A percentile compares a stretch with the other conserved stretches of the same genome.
These are phyloP conservation scores for Talaromyces sp. DNA, from an alignment of 2,329 filamentous ascomycete genomes.

Conservation along the genomic window DNA sequence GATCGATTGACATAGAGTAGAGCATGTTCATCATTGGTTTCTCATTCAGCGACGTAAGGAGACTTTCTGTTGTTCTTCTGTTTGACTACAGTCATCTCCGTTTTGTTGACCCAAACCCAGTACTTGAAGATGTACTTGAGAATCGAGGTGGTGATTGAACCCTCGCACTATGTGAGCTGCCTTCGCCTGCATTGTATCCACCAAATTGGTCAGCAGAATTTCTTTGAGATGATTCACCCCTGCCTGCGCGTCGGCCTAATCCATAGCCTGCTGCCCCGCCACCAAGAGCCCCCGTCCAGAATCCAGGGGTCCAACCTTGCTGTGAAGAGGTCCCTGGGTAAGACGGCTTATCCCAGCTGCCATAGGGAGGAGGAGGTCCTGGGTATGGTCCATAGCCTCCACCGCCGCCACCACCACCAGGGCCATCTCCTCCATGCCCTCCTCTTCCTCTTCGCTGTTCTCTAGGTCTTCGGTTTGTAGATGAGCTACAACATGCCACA, in stretches of 20 bases:
- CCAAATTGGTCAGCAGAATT: constrained; percentile 15
- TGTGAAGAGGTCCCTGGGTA: constrained; percentile 15
- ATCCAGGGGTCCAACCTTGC: constrained; percentile 49
- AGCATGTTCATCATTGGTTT: not conserved
- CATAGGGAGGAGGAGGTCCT: constrained; percentile 46
- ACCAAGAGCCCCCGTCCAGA: constrained; percentile 49
- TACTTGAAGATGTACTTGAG: constrained; percentile 39
- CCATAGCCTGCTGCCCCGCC: constrained; percentile 48
- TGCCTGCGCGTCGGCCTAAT: constrained; percentile 35
- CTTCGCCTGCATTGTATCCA: constrained; percentile 34
- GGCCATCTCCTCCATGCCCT: constrained; percentile 39
- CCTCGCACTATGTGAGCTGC: constrained; percentile 37
- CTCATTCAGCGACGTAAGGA: not conserved
- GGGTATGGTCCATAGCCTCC: constrained; percentile 32
- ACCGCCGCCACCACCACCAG: constrained; percentile 30
- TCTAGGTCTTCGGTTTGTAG: constrained; percentile 18
- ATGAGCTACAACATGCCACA: constrained; percentile 27
- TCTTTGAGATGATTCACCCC: constrained; percentile 18
- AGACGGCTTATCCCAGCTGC: constrained; percentile 24
- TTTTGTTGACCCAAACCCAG: constrained; percentile 51
- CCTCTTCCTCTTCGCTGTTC: constrained; percentile 21
- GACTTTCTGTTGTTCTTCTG: not conserved
- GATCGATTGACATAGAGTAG: not conserved
- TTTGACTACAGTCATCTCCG: constrained; percentile 32
- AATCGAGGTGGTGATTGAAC: constrained; percentile 36